Percentiles rank a stretch among this genome's conserved stretches.
These are phyloP conservation scores for Stellera chamaejasme DNA, from an alignment of 345 rosid species.

Conservation along the genomic window DNA sequence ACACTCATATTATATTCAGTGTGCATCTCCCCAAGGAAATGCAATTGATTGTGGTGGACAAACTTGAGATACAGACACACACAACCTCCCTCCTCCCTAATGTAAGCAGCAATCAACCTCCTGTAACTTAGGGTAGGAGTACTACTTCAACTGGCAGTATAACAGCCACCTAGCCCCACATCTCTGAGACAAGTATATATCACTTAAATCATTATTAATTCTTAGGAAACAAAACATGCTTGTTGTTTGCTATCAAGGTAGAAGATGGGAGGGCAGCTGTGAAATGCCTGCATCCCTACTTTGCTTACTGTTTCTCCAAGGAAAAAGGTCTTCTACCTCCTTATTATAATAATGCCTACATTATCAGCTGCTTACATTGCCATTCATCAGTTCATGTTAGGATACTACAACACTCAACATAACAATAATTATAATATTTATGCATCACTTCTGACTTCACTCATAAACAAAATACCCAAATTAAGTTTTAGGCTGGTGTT, in stretches of 20 bases:
- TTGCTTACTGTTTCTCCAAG: constrained; percentile 23
- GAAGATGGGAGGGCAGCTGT: background rate
- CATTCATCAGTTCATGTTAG: too few relatives aligned
- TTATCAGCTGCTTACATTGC: too few relatives aligned
- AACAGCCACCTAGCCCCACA: constrained; percentile 5
- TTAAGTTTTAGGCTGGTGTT: too few relatives aligned
- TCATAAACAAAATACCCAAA: too few relatives aligned
- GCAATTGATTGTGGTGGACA: background rate
- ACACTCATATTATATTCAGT: background rate
- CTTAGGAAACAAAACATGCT: constrained; percentile 15
- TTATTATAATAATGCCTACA: background rate
- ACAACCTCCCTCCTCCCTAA: background rate
- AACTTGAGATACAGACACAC: constrained; percentile 1
- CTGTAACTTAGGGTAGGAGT: constrained; percentile 5
- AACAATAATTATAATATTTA: too few relatives aligned
- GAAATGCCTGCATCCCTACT: background rate
- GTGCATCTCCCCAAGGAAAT: constrained; percentile 7
- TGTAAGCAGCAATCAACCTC: constrained; percentile 13
- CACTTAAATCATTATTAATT: constrained; percentile 12
- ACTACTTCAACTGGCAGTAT: constrained; percentile 3
- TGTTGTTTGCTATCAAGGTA: background rate
- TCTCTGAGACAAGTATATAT: constrained; percentile 1
- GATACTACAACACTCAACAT: too few relatives aligned
- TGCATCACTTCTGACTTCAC: too few relatives aligned
- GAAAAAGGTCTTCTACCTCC: constrained; percentile 4